Evolutionary conservation across 768 basidiomycete species (phyloP).

Genomic region (Clavulina sp.): DNA sequence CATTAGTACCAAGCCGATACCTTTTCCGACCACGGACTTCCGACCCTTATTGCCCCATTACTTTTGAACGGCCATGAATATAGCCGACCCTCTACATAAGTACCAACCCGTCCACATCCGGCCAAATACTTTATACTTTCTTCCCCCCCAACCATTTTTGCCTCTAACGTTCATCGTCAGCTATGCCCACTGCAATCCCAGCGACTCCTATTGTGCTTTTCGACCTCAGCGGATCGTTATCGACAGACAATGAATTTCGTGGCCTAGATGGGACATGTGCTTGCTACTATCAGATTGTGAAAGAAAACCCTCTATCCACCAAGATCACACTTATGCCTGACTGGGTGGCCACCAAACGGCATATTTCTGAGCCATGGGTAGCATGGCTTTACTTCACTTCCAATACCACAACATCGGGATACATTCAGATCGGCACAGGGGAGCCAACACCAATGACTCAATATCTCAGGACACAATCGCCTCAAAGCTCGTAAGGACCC

Average conservation of each 20-base stretch:
- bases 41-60: too few species aligned
- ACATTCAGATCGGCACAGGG: slow-evolving; percentile 1
- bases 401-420: not conserved
- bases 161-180: not conserved
- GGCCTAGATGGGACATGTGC: slow-evolving; percentile 4
- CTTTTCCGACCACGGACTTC: too few species aligned
- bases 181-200: not conserved
- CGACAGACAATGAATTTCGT: slow-evolving; percentile 9
- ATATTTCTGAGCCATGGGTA: slow-evolving; percentile 7
- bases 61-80: too few species aligned
- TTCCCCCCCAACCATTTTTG: not conserved
- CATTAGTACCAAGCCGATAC: too few species aligned
- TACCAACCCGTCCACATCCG: not conserved
- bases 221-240: slow-evolving; percentile 10
- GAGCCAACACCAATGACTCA: not conserved
- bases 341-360: slow-evolving; percentile 8
- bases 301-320: slow-evolving; percentile 1
- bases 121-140: not conserved
- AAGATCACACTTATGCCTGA: slow-evolving; percentile 11
- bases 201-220: slow-evolving; percentile 8
- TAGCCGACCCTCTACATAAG: not conserved
- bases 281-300: slow-evolving; percentile 6
- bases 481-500: slow-evolving; percentile 28
- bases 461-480: slow-evolving; percentile 27
- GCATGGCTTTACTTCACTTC: slow-evolving; percentile 3